Conservation (phyloP, 805 yeast genomes). For the Ogataea pini region DNA sequence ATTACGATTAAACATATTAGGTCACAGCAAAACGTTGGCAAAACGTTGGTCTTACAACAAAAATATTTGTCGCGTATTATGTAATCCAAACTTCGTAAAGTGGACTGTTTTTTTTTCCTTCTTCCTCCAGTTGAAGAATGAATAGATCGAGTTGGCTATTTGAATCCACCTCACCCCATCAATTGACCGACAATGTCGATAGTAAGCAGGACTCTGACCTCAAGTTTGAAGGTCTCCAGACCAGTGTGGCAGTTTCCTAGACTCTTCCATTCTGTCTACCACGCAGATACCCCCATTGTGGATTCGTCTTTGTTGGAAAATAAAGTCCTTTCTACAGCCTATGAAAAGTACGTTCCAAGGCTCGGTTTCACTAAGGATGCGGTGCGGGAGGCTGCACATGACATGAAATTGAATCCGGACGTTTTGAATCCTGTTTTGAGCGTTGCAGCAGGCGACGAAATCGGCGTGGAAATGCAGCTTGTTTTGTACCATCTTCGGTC, state of each 20-base stretch:
- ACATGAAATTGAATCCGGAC: slow-evolving; percentile 42
- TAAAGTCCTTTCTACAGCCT: slow-evolving; percentile 36
- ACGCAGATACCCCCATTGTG: slow-evolving; percentile 39
- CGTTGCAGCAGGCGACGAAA: slow-evolving; percentile 30
- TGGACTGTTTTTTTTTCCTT: no score
- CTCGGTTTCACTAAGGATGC: slow-evolving; percentile 46
- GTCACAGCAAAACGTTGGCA: no score
- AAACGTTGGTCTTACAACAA: no score
- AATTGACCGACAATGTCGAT: not conserved
- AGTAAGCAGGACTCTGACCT: not conserved
- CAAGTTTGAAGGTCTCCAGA: not conserved
- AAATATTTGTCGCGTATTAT: no score
- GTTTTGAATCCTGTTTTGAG: slow-evolving; percentile 43
- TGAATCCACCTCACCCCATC: not conserved
- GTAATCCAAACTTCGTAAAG: no score
- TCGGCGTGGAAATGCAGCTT: slow-evolving; percentile 42
- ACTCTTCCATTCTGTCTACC: slow-evolving; percentile 40
- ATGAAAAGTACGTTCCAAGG: slow-evolving; percentile 40
- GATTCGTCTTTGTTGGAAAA: slow-evolving; percentile 39
- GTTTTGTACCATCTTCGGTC: slow-evolving; percentile 47
- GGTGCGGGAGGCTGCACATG: slow-evolving; percentile 44
- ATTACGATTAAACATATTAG: no score
- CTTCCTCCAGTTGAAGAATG: not conserved
- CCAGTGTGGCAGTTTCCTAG: slow-evolving; percentile 14
- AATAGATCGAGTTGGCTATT: not conserved